Evolutionary conservation across 75 land plant species (phyloP), one percentile per base, ranked within the genome.

Genomic region (Pseudotsuga menziesii): DNA sequence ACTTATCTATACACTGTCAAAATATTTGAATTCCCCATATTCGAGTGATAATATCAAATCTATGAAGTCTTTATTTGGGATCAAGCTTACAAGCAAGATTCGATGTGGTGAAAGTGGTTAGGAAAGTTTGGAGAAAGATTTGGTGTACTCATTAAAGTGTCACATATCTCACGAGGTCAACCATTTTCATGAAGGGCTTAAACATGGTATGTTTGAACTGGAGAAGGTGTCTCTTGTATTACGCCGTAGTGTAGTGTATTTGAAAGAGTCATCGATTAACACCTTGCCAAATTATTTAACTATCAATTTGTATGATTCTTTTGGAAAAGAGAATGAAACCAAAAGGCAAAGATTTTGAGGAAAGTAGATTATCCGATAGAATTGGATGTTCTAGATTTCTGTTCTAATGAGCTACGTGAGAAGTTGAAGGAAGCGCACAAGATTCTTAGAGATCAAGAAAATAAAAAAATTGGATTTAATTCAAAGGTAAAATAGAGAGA

Each of bases 321-420:
- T 77, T 96, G 99, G 99, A 96, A 96, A 77, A 84, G 98, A 70
- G 99, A 94, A 60, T 87, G 98, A 23, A 94, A 91, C 76, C 98
- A 96, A 82, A 96, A 96, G 78, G 99, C 99, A 13, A 96, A 96
- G 85, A 96, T 96, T 67, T 82, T 96, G 84, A 77, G 99, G 95
- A 96, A 94, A 92, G 99, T 96, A 60, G 94, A 92, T 72, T 96
- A 94, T 81, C 99, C 99, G 14, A 75, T 96, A 82, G 91, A 89
- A 80, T 80, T 96, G 79, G 99, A 96, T 85, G 89, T 94, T 71
- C 89, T 87, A 78, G 99, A 94, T 80, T 72, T 92, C 7, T 96
- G 99, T 83, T n/a, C n/a, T 90, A 95, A 96, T 39, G 95, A 90
- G 39, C 93, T 96, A 20, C 85, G 87, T 35, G 86, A 86, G 59